These are phyloP conservation scores for Crassisporium funariophilum DNA, from an alignment of 768 basidiomycete species.

Conservation along the genomic window DNA sequence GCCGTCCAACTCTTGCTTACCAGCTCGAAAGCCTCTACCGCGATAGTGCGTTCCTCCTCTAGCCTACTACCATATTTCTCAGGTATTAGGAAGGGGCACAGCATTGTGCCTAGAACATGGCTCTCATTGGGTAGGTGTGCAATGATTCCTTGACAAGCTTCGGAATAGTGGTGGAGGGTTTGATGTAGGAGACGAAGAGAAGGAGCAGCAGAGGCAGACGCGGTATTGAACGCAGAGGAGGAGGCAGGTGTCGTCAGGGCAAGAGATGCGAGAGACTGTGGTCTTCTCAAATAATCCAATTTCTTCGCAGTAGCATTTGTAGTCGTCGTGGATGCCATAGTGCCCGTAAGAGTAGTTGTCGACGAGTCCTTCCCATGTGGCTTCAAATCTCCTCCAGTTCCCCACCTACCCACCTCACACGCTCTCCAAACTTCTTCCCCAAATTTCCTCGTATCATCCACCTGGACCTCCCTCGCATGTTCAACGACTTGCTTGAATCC, in stretches of 20 bases:
- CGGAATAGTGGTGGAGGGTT: constrained; percentile 45
- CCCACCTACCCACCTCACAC: too few relatives aligned
- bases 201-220: constrained; percentile 29
- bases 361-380: constrained; percentile 22
- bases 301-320: constrained; percentile 21
- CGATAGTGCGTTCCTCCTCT: constrained; percentile 57
- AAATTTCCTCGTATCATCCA: constrained; percentile 52
- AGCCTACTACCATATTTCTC: constrained; percentile 31
- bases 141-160: constrained; percentile 18
- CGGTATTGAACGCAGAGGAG: too few relatives aligned
- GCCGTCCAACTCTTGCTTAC: constrained; percentile 58
- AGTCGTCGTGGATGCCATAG: constrained; percentile 16
- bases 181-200: constrained; percentile 48
- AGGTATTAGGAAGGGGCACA: constrained; percentile 54
- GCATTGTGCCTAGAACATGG: constrained; percentile 58
- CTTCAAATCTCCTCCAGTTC: constrained; percentile 52
- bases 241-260: constrained; percentile 28
- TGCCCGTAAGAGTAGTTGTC: constrained; percentile 22
- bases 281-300: constrained; percentile 41
- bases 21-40: constrained; percentile 65
- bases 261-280: constrained; percentile 39
- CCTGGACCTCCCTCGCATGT: constrained; percentile 53
- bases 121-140: constrained; percentile 55
- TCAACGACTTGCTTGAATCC: constrained; percentile 71
- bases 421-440: constrained; percentile 58